Conservation (phyloP, 352 stramenopile genomes). For the Pythium diclinum region DNA sequence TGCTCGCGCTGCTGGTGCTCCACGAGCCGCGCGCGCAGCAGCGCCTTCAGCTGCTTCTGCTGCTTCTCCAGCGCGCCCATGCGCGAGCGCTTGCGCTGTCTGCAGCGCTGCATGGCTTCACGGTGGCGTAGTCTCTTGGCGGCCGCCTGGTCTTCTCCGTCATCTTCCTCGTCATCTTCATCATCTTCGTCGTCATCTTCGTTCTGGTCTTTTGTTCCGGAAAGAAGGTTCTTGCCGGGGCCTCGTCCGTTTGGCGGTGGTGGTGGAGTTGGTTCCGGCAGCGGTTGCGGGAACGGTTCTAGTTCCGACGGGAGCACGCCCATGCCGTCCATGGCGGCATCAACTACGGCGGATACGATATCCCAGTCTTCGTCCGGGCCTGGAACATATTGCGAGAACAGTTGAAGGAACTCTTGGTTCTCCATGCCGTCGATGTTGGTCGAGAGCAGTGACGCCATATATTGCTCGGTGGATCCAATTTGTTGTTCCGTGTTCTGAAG, state of each 20-base stretch:
- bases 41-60: constrained; percentile 14
- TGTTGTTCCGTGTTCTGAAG: too few relatives aligned
- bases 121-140: constrained; percentile 24
- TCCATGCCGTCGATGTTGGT: neutral
- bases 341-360: constrained; percentile 13
- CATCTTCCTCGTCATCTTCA: constrained; percentile 11
- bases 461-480: neutral
- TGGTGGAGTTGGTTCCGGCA: neutral
- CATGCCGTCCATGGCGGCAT: constrained; percentile 16
- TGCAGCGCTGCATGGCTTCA: constrained; percentile 27
- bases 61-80: constrained; percentile 21
- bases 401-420: neutral
- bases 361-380: constrained; percentile 11
- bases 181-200: neutral
- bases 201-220: neutral
- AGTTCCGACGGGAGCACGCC: neutral
- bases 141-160: constrained; percentile 4
- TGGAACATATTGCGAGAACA: constrained; percentile 1
- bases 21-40: constrained; percentile 11
- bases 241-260: too few relatives aligned
- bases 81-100: constrained; percentile 27
- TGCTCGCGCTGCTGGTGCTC: constrained; percentile 14
- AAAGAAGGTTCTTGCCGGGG: too few relatives aligned
- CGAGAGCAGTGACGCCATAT: neutral
- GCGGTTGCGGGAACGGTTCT: neutral